Base-by-base conservation (phyloP, 257 asterid genomes). In the Ocimum tenuiflorum region DNA sequence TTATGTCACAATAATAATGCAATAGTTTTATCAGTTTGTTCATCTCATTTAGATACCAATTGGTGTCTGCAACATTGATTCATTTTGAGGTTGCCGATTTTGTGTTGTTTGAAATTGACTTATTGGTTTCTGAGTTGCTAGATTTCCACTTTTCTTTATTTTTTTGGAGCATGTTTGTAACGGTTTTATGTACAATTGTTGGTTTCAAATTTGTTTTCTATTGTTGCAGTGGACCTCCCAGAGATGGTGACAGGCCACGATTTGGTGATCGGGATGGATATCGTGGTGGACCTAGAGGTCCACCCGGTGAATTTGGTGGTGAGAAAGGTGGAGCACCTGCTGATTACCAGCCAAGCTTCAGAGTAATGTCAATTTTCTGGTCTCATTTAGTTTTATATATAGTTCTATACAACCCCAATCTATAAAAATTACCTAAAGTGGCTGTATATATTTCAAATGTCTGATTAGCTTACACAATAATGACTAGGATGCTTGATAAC, bases 291-390 rank as follows among this genome's bases (percentile, higher is more conserved):
- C 94, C 94, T 33, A 71, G 94, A 77, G 95, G 89, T 3, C 92
- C 95, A 20, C 81, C 95, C 0, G 96, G 94, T 29, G 96, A 89
- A 38, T 83, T 77, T 59, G 94, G 86, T 7, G 91, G 85, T 51
- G 96, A 89, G 33, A 89, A 87, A 70, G 82, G 94, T 53, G 95
- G 95, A 52, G 97, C 97, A 56, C 97, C 97, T 6, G 97, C 97
- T 46, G 97, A 89, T 65, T 89, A 70, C 73, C 89, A 85, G 69
- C 97, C 97, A 73, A 81, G 89, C 62, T 90, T 90, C 78, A 82
- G 90, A 91, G 97, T 90, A 76, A 82, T 59, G 56, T 70, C 17
- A 0, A 1, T 60, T 56, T 27, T 13, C 65, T 54, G n/a, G n/a
- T n/a, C n/a, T n/a, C n/a, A n/a, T n/a, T n/a, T n/a, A n/a, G n/a